A percentile compares a stretch with the other conserved stretches of the same genome.
Evolutionary conservation across 148 eudicot species (phyloP).

Genomic region (Rhododendron henanense): DNA sequence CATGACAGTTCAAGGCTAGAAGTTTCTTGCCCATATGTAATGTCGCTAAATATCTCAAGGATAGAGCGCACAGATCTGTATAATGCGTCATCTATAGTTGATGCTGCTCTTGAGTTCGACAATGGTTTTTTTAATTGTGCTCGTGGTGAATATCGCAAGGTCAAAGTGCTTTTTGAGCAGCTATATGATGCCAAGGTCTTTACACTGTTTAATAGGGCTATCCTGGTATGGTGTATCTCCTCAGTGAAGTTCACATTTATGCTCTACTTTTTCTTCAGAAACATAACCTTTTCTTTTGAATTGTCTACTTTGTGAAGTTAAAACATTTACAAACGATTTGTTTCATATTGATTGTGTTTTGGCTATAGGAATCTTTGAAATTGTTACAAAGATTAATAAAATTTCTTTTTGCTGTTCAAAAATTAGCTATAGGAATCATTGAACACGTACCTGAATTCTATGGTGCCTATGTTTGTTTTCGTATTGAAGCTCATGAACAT

Average conservation of each 20-base stretch:
- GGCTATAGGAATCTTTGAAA: too few species aligned
- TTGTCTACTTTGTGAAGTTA: too few species aligned
- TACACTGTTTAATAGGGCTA: not conserved
- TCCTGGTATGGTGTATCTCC: not conserved
- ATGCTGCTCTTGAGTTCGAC: not conserved
- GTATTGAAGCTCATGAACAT: too few species aligned
- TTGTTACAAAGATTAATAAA: too few species aligned
- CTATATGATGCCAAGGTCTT: constrained; percentile 7
- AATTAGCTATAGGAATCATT: too few species aligned
- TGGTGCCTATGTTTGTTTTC: too few species aligned
- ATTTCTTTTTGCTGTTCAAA: too few species aligned
- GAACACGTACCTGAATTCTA: too few species aligned
- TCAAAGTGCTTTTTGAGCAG: constrained; percentile 8
- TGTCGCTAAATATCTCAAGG: constrained; percentile 8
- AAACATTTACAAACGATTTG: too few species aligned
- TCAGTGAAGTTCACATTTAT: not conserved
- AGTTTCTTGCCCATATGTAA: constrained; percentile 12
- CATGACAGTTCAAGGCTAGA: not conserved
- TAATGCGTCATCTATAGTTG: constrained; percentile 5
- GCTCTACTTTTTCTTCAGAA: too few species aligned
- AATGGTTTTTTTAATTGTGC: not conserved
- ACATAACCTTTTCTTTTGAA: too few species aligned
- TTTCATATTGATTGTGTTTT: too few species aligned
- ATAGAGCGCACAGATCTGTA: not conserved
- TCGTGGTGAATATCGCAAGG: constrained; percentile 8